Base-by-base conservation (phyloP, 2,329 filamentous ascomycete species). In the Incumbomyces delicatus region DNA sequence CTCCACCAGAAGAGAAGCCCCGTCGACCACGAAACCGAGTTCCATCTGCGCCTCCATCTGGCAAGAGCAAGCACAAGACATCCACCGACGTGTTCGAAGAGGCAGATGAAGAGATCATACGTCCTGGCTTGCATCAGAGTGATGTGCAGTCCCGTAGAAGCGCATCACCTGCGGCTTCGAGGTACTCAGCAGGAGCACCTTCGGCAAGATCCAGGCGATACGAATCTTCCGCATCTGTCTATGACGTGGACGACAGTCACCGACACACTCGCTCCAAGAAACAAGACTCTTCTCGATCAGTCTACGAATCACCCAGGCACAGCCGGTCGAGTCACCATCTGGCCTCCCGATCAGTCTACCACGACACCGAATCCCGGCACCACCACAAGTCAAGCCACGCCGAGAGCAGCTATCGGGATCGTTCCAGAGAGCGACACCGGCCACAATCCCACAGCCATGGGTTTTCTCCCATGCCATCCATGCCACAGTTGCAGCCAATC, bases 401-500 rank as follows among this genome's bases (percentile, higher is more conserved):
- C 29, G 41, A 44, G 18, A n/a, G 41, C 13, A 44, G 41, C 31
- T 36, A 44, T 17, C 33, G 42, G 18, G 42, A 45, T n/a, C 40
- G 40, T n/a, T n/a, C 13, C 17, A 27, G 38, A 27, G 20, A 41
- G n/a, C 11, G 36, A 39, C n/a, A 39, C 14, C 12, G 18, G 3
- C 12, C n/a, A 5, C n/a, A 30, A 5, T 45, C 36, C 16, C 18
- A 35, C 34, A n/a, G 33, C 18, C 11, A 30, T 18, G 20, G 31
- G 8, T 36, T 35, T 18, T 13, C 13, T 18, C 16, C 42, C 10
- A 14, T 34, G 14, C 34, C 33, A 14, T 22, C 16, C n/a, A n/a
- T 37, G 22, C 42, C 42, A 6, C 33, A 36, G 10, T 17, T 45
- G 14, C 42, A 45, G 20, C 42, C 42, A 6, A 45, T 45, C 2